A percentile compares a stretch with the other conserved stretches of the same genome.
phyloP scores from a whole-genome alignment of 176 grass and related monocot genomes.

The Pontederia crassipes region DNA sequence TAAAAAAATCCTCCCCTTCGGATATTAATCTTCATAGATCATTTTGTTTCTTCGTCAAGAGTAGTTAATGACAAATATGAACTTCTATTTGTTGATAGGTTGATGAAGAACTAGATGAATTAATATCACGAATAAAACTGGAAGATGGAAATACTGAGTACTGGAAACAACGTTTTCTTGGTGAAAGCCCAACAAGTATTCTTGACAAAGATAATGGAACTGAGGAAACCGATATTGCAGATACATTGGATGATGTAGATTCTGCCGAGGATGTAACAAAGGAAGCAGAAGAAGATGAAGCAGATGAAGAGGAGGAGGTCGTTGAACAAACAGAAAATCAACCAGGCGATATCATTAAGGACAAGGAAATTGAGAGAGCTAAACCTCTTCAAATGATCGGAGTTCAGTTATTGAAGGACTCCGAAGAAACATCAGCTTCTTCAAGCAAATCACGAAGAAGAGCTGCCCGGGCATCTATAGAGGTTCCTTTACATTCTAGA shows the following conservation, averaged over 20 bases:
- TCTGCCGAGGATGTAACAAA: constrained; percentile 40
- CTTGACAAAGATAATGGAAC: constrained; percentile 42
- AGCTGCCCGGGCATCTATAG: constrained; percentile 25
- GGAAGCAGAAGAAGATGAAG: constrained; percentile 71
- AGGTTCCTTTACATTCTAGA: constrained; percentile 7
- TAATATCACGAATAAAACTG: constrained; percentile 79
- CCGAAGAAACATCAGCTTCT: constrained; percentile 45
- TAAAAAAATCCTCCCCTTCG: too few relatives aligned
- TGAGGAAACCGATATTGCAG: constrained; percentile 37
- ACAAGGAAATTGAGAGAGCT: constrained; percentile 46
- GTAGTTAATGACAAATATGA: not conserved
- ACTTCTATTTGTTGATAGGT: constrained; percentile 42
- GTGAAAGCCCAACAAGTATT: constrained; percentile 59
- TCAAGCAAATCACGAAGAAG: constrained; percentile 51
- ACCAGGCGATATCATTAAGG: constrained; percentile 46
- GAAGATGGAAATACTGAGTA: constrained; percentile 95
- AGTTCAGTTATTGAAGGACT: constrained; percentile 74
- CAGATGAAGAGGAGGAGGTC: constrained; percentile 63
- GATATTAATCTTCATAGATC: not conserved
- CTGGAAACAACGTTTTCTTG: constrained; percentile 85
- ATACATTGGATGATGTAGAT: constrained; percentile 40
- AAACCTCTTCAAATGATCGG: constrained; percentile 87
- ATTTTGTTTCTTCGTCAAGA: not conserved
- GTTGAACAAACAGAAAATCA: constrained; percentile 53
- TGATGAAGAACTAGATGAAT: constrained; percentile 72